These are phyloP conservation scores for Xylaria sp. DNA, from an alignment of 2,329 filamentous ascomycete species.

Conservation along the genomic window DNA sequence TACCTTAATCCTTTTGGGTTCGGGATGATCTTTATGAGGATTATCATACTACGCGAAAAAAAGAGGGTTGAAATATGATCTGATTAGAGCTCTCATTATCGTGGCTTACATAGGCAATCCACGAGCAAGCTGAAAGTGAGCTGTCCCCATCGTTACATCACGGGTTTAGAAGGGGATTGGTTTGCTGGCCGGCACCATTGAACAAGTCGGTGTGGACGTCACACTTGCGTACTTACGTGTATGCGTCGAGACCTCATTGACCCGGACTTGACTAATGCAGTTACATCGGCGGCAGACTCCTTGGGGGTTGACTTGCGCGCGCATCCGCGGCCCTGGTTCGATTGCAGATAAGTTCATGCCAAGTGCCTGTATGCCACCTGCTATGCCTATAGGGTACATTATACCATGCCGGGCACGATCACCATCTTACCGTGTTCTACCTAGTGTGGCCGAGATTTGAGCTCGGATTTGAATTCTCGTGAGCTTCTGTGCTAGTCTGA, in stretches of 20 bases:
- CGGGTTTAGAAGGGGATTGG: not conserved
- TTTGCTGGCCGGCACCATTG: not conserved
- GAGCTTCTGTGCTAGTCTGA: not conserved
- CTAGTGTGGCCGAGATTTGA: not conserved
- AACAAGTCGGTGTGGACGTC: conserved; percentile 12
- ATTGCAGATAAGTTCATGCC: conserved; percentile 7
- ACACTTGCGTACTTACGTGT: not conserved
- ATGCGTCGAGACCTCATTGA: not conserved
- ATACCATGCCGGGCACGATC: not conserved
- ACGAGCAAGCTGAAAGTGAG: not conserved
- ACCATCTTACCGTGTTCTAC: conserved; percentile 1
- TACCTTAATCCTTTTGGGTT: not conserved
- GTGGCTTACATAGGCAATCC: not conserved
- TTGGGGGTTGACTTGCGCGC: not conserved
- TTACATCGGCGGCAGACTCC: conserved; percentile 16
- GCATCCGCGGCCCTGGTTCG: conserved; percentile 20
- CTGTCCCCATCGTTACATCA: not conserved
- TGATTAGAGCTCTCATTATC: conserved; percentile 5
- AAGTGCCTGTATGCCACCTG: not conserved
- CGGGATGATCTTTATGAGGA: not conserved
- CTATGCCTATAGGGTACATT: not conserved
- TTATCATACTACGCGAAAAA: not conserved
- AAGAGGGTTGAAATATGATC: conserved; percentile 7
- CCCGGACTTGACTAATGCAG: conserved; percentile 12
- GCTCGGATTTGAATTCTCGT: not conserved